phyloP scores from a whole-genome alignment of 345 rosid species.

The Lenwebbia sp. region DNA sequence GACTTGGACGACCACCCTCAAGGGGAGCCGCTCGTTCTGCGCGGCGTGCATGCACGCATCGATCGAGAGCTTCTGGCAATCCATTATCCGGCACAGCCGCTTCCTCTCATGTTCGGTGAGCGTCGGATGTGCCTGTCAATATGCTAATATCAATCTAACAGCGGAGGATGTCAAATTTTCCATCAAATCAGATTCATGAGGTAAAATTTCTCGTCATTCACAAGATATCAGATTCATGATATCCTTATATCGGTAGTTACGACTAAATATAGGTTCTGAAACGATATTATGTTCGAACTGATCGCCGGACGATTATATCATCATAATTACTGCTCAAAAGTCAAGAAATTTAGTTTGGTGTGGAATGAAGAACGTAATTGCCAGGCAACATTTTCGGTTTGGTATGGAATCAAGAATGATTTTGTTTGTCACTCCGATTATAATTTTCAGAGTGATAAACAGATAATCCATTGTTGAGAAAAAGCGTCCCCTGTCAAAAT shows the following conservation, averaged over 20 bases:
- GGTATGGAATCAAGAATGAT: neutral
- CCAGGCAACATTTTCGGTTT: neutral
- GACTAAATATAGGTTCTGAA: neutral
- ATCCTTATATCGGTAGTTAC: neutral
- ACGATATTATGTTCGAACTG: neutral
- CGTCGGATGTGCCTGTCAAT: slow-evolving; percentile 80
- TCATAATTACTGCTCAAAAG: neutral
- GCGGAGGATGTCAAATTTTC: neutral
- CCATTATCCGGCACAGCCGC: slow-evolving; percentile 87
- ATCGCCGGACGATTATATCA: neutral
- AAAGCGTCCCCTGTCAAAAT: neutral
- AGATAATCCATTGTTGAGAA: neutral
- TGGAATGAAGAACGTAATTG: neutral
- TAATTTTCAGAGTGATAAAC: neutral
- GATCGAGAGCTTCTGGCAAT: slow-evolving; percentile 92
- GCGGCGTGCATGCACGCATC: slow-evolving; percentile 99
- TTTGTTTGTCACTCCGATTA: neutral
- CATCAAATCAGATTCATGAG: neutral
- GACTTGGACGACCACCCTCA: slow-evolving; percentile 87
- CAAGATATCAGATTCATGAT: neutral
- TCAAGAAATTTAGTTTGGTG: neutral
- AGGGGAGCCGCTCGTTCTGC: slow-evolving; percentile 85
- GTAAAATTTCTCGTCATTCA: neutral
- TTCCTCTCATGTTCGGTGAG: slow-evolving; percentile 95
- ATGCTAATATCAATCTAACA: neutral